Percentiles rank a stretch among this genome's conserved stretches.
Evolutionary conservation across 2,329 filamentous ascomycete species (phyloP).

Genomic region (Fusarium floridanum): DNA sequence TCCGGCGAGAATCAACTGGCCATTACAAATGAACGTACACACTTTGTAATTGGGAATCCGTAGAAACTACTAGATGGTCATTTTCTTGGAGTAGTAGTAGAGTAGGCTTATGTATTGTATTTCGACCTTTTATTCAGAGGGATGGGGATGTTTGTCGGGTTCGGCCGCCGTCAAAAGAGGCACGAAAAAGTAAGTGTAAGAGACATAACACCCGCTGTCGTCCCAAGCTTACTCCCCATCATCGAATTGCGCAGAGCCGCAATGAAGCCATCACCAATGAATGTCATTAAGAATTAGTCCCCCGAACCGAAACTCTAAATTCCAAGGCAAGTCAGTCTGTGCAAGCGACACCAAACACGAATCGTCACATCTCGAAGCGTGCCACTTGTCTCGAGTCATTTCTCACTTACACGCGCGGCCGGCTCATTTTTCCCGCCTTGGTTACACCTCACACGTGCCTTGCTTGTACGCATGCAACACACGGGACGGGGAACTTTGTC

Average conservation of each 20-base stretch:
- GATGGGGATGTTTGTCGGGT: neutral
- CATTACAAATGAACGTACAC: neutral
- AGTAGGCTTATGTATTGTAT: neutral
- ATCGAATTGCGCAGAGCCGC: neutral
- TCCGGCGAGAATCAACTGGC: neutral
- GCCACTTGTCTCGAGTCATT: neutral
- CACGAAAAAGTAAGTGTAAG: neutral
- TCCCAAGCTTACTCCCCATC: neutral
- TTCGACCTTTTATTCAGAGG: neutral
- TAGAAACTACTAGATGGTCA: neutral
- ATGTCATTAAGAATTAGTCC: neutral
- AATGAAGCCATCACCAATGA: neutral
- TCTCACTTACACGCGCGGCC: neutral
- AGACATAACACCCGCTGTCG: neutral
- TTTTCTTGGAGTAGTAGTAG: neutral
- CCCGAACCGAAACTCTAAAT: neutral
- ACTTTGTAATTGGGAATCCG: neutral
- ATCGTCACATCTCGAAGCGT: neutral
- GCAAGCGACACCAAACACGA: neutral
- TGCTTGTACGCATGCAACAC: neutral
- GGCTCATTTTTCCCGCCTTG: neutral
- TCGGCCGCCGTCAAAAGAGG: neutral
- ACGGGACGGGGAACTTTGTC: neutral
- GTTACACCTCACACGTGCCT: neutral
- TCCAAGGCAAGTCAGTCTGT: neutral